Base-by-base conservation (phyloP, 108 stramenopile genomes). In the Skeletonema grethae region DNA sequence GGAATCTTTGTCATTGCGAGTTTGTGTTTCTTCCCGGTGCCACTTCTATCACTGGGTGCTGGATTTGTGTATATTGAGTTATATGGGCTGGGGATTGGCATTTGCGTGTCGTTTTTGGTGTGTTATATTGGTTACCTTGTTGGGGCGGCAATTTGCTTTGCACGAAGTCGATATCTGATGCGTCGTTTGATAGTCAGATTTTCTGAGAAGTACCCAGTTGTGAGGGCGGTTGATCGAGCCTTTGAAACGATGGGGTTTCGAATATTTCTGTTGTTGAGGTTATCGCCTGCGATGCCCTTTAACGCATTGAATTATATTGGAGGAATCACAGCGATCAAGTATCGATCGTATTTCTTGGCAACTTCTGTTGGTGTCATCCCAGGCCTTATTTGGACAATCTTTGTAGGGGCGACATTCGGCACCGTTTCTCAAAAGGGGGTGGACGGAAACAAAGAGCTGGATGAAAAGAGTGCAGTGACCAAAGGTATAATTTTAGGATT, bases 281-380 rank as follows among this genome's bases (percentile, higher is more conserved):
- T 82, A 5, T 76, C 72, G 57, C 79, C 79, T 9, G 76, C 77
- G 16, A 73, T 82, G 65, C 81, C 81, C 11, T 77, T 82, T 22
- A 82, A 82, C 64, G 81, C 81, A 1, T 38, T 82, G 65, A 82
- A 82, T 57, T 82, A 82, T 64, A 82, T 82, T 45, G 81, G 81
- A 7, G 81, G 81, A 11, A 82, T 82, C 3, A 78, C 72, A 32
- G 77, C 72, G 2, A 60, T 82, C 20, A 53, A 57, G 20, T 80
- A 74, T 55, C 18, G 43, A 0, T 41, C 63, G 18, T 80, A 80
- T 41, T 80, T 63, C 67, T 46, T 61, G 72, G 45, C 79, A 28
- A 80, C 79, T 34, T 80, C 71, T 73, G 68, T 63, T 28, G 79
- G 79, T 0, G 65, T 73, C 2, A 34, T 59, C 3, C 79, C 79